phyloP scores from a whole-genome alignment of 2,329 filamentous ascomycete species.

The Claviceps digitariae region DNA sequence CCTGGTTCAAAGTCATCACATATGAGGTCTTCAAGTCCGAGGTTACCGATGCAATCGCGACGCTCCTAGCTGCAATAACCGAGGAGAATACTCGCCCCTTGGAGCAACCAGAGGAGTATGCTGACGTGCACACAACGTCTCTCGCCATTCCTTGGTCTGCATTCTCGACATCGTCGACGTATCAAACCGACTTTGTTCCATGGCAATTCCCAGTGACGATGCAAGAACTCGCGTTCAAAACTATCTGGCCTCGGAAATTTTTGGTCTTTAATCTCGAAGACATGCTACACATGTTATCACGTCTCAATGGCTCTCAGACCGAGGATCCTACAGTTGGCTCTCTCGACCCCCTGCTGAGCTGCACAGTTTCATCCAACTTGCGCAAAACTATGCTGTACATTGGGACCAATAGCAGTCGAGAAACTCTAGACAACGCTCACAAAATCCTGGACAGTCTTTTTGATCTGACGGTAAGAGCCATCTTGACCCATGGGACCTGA shows the following conservation, averaged over 20 bases:
- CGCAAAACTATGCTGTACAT: conserved; percentile 16
- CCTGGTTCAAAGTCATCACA: conserved; percentile 22
- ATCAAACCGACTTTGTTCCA: background rate
- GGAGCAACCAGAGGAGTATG: background rate
- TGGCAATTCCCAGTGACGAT: background rate
- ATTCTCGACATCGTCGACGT: background rate
- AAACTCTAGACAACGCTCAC: conserved; percentile 6
- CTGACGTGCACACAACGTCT: background rate
- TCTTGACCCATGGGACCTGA: background rate
- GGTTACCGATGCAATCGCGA: conserved; percentile 10
- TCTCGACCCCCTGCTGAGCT: background rate
- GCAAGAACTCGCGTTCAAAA: background rate
- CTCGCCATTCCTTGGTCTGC: background rate
- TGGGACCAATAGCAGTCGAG: conserved; percentile 8
- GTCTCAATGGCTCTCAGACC: background rate
- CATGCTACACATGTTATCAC: background rate
- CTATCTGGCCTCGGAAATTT: background rate
- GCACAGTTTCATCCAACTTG: conserved; percentile 15
- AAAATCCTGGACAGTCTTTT: conserved; percentile 10
- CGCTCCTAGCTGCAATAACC: conserved; percentile 10
- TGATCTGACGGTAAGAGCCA: conserved; percentile 5
- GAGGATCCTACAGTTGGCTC: background rate
- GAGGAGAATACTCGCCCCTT: background rate
- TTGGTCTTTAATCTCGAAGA: background rate
- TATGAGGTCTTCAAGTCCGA: background rate